Evolutionary conservation across 2,329 filamentous ascomycete genomes (phyloP).

Genomic region (Penicillium decumbens): DNA sequence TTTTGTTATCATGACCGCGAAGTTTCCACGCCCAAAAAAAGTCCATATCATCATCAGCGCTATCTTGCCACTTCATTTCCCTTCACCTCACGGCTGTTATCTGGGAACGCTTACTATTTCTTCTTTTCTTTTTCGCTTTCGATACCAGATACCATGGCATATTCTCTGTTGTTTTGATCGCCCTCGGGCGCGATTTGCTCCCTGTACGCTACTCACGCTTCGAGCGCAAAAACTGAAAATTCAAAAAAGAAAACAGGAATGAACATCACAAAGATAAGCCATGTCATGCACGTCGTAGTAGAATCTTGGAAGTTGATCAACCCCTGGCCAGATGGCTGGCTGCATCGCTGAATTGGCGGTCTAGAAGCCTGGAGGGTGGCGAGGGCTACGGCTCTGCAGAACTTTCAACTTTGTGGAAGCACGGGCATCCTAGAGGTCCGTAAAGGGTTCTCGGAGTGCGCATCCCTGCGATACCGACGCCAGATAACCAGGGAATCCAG

Average conservation of each 20-base stretch:
- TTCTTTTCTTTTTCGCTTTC: slow-evolving; percentile 6
- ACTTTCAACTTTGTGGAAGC: neutral
- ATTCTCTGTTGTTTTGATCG: slow-evolving; percentile 12
- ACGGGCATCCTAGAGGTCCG: slow-evolving; percentile 1
- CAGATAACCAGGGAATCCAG: slow-evolving; percentile 7
- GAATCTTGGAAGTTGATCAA: neutral
- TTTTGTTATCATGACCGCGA: neutral
- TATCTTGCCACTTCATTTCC: neutral
- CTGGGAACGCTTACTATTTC: slow-evolving; percentile 1
- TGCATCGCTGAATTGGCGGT: slow-evolving; percentile 20
- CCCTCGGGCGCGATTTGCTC: slow-evolving; percentile 2
- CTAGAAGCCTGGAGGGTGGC: slow-evolving; percentile 6
- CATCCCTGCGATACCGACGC: slow-evolving; percentile 15
- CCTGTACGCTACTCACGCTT: slow-evolving; percentile 18
- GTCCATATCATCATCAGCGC: slow-evolving; percentile 16
- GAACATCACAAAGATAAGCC: slow-evolving; percentile 3
- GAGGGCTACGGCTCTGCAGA: neutral
- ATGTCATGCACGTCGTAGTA: slow-evolving; percentile 6
- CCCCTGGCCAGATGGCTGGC: slow-evolving; percentile 2
- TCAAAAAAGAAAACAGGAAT: slow-evolving; percentile 9
- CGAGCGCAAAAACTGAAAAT: slow-evolving; percentile 2
- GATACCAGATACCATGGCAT: slow-evolving; percentile 31
- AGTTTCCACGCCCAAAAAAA: slow-evolving; percentile 11
- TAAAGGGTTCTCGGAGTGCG: slow-evolving; percentile 8
- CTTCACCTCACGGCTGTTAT: slow-evolving; percentile 6